phyloP scores from a whole-genome alignment of 2,329 filamentous ascomycete species.

The Nemania abortiva region DNA sequence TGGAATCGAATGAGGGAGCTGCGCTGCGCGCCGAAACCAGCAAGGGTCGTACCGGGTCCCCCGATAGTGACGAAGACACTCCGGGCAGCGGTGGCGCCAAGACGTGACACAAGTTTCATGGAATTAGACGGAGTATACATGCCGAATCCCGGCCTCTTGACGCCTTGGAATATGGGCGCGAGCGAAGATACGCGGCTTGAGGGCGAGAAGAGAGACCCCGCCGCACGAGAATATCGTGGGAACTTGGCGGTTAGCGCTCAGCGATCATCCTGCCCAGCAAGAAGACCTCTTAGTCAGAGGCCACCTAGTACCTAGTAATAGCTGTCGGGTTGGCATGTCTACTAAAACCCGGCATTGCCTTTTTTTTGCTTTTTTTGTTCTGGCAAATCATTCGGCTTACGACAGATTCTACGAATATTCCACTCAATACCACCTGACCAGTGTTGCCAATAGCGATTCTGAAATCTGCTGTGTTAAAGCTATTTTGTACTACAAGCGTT shows the following conservation, averaged over 20 bases:
- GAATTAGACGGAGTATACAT: conserved; percentile 1
- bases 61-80: conserved; percentile 53
- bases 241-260: conserved; percentile 8
- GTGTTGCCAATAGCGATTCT: conserved; percentile 25
- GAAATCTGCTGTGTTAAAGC: conserved; percentile 13
- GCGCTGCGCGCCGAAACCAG: conserved; percentile 48
- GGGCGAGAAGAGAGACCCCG: conserved; percentile 1
- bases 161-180: conserved; percentile 27
- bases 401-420: conserved; percentile 18
- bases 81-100: conserved; percentile 52
- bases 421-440: conserved; percentile 23
- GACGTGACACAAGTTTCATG: conserved; percentile 42
- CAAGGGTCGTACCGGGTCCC: conserved; percentile 52
- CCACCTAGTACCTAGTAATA: conserved; percentile 3
- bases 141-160: conserved; percentile 7
- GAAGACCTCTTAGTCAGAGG: conserved; percentile 5
- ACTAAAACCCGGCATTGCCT: conserved; percentile 1
- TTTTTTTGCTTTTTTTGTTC: conserved; percentile 2
- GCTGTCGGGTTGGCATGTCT: conserved; percentile 6
- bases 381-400: conserved; percentile 4
- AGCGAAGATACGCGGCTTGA: conserved; percentile 3
- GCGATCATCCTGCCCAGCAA: background rate
- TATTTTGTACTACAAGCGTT: conserved; percentile 32
- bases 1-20: conserved; percentile 52
- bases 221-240: background rate